Base-by-base conservation (phyloP, 495 filamentous ascomycete genomes). In the Xylaria venustula region DNA sequence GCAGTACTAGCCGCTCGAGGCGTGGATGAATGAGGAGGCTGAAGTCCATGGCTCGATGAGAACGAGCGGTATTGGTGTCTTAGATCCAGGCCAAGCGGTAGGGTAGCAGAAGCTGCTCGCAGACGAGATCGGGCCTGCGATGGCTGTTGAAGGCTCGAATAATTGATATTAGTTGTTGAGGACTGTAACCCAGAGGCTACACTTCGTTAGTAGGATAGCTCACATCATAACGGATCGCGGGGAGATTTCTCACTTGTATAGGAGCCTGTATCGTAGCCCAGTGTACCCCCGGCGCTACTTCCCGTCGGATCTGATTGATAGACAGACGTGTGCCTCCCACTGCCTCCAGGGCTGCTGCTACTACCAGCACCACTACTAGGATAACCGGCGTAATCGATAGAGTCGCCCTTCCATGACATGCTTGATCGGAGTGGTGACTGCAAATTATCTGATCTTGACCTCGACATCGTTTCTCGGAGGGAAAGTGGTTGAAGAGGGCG, bases 361-460 rank as follows among this genome's bases (percentile, higher is more conserved):
- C 70, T 65, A 41, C 70, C 72, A 14, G 74, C 72, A 14, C 58
- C 64, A 20, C n/a, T n/a, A n/a, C n/a, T n/a, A n/a, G 78, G 72
- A 58, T 80, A 81, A 1, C 72, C 75, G 8, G 72, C 76, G 64
- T 85, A 85, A 49, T 86, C 83, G 42, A 85, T 77, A 0, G 83
- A 76, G 61, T 83, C 81, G 19, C 79, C 82, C 67, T 85, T 85
- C 81, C 85, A 87, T 14, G 83, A 82, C 75, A 84, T 84, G 63
- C 82, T 85, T 48, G 84, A 78, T 54, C 83, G 78, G 46, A 86
- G 69, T 1, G 85, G 85, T 14, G 83, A 84, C 58, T 85, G 83
- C 25, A 85, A 65, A 46, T 78, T 82, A 54, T 87, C 85, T 15
- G 81, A 80, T 55, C 84, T 74, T 15, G 83, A 83, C 57, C 85